Percentiles rank a stretch among this genome's conserved stretches.
phyloP scores from a whole-genome alignment of 176 grass and related monocot species.

The Aechmea fasciata region DNA sequence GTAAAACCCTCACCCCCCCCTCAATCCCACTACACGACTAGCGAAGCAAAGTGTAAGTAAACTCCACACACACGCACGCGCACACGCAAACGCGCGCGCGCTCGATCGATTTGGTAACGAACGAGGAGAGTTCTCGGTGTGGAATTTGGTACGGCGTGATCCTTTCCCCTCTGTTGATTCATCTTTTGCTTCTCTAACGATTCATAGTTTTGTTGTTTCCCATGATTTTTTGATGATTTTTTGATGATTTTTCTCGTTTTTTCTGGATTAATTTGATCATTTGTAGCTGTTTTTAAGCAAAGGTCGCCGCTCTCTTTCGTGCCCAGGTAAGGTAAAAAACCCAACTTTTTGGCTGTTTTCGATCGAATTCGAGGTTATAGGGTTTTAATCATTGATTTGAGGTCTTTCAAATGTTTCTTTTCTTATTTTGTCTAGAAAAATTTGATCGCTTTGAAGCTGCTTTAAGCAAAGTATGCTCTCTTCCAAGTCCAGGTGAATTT shows the following conservation, averaged over 20 bases:
- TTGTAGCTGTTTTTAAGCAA: neutral
- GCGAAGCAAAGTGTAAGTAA: too few species aligned
- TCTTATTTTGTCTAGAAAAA: too few species aligned
- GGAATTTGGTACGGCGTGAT: neutral
- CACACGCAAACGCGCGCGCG: neutral
- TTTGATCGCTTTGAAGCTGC: too few species aligned
- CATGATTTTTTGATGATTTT: neutral
- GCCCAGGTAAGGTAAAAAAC: slow-evolving; percentile 35
- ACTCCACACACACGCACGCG: too few species aligned
- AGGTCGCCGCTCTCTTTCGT: slow-evolving; percentile 41
- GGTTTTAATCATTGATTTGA: neutral
- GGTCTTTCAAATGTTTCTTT: too few species aligned
- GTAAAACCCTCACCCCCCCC: neutral
- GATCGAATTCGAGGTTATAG: neutral
- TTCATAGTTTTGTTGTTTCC: neutral
- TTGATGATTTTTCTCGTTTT: neutral
- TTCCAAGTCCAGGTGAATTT: too few species aligned
- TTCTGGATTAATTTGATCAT: neutral
- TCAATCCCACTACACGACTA: too few species aligned
- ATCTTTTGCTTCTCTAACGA: neutral
- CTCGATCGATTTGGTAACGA: neutral
- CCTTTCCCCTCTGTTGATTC: neutral
- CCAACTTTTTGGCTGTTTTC: slow-evolving; percentile 35
- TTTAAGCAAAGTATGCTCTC: too few species aligned
- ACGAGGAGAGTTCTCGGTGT: neutral